phyloP scores from a whole-genome alignment of 1,284 basidiomycete species.

The Sparassis latifolia region DNA sequence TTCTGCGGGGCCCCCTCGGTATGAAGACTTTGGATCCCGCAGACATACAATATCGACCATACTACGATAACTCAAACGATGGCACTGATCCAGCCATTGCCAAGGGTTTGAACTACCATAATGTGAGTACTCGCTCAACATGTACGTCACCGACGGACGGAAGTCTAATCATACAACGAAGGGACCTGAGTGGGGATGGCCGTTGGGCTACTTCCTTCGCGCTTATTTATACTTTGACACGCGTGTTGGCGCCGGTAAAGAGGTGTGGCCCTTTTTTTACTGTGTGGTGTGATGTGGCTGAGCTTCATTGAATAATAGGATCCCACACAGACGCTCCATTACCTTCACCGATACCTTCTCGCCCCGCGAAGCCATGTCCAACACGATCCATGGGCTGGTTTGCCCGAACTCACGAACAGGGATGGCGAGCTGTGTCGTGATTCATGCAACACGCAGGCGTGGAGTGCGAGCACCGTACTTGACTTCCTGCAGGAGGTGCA shows the following conservation, averaged over 20 bases:
- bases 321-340: slow-evolving; percentile 66
- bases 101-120: slow-evolving; percentile 88
- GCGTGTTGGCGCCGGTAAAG: slow-evolving; percentile 49
- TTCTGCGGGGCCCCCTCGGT: slow-evolving; percentile 78
- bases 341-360: slow-evolving; percentile 70
- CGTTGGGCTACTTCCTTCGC: slow-evolving; percentile 90
- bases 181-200: slow-evolving; percentile 93
- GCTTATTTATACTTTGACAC: slow-evolving; percentile 87
- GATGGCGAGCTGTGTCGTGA: slow-evolving; percentile 78
- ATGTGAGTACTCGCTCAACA: slow-evolving; percentile 37
- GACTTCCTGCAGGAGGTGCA: slow-evolving; percentile 81
- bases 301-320: slow-evolving; percentile 38
- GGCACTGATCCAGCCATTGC: slow-evolving; percentile 75
- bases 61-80: slow-evolving; percentile 92
- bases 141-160: too few species aligned
- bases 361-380: slow-evolving; percentile 68
- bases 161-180: slow-evolving; percentile 20
- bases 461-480: slow-evolving; percentile 84
- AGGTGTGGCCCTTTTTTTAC: slow-evolving; percentile 39
- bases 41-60: slow-evolving; percentile 82
- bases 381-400: slow-evolving; percentile 81
- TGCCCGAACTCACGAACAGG: slow-evolving; percentile 88
- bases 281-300: too few species aligned
- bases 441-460: slow-evolving; percentile 89
- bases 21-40: slow-evolving; percentile 90